Evolutionary conservation across 2,329 filamentous ascomycete species (phyloP).

Genomic region (Bipolaris sorokiniana): DNA sequence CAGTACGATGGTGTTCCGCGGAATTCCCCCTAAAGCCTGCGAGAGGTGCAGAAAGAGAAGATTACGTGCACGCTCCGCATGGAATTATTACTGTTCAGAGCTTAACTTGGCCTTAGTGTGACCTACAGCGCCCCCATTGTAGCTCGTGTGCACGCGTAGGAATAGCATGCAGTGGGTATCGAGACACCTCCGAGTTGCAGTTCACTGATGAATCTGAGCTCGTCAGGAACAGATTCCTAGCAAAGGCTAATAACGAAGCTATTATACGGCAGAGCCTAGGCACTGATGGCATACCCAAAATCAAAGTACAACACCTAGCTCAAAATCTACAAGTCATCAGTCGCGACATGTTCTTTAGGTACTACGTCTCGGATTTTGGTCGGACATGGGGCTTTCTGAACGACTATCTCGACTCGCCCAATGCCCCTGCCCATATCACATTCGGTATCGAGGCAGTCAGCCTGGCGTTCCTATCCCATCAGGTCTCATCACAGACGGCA

Average conservation of each 20-base stretch:
- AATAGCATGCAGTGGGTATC: conserved; percentile 30
- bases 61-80: conserved; percentile 12
- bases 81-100: background rate
- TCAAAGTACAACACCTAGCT: conserved; percentile 20
- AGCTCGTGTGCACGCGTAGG: conserved; percentile 30
- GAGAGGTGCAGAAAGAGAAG: conserved; percentile 26
- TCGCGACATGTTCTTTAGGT: conserved; percentile 32
- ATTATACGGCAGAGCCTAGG: background rate
- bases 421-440: conserved; percentile 28
- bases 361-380: conserved; percentile 36
- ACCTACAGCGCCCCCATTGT: conserved; percentile 30
- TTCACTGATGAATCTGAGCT: conserved; percentile 34
- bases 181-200: conserved; percentile 30
- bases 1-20: conserved; percentile 22
- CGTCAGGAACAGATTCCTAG: conserved; percentile 22
- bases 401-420: conserved; percentile 19
- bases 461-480: conserved; percentile 34
- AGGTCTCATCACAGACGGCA: conserved; percentile 25
- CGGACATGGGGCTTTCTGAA: conserved; percentile 33
- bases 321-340: conserved; percentile 27
- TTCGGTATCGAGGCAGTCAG: conserved; percentile 40
- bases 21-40: conserved; percentile 30
- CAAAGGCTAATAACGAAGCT: background rate
- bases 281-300: conserved; percentile 4
- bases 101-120: conserved; percentile 25